phyloP scores from a whole-genome alignment of 192 early-diverging fungal genomes.

The Backusella luteola region DNA sequence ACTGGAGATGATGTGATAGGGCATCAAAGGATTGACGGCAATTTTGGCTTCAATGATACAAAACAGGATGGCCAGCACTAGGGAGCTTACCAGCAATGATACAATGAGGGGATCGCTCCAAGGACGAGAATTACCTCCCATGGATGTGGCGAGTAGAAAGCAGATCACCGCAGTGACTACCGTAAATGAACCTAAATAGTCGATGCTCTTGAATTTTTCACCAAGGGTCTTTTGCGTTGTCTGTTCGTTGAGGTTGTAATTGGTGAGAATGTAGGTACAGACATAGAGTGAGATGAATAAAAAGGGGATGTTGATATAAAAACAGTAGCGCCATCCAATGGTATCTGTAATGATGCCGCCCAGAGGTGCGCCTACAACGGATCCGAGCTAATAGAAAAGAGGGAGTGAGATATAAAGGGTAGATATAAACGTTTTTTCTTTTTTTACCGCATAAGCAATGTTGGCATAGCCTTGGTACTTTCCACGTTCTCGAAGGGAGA shows the following conservation, averaged over 20 bases:
- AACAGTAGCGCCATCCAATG: conserved; percentile 59
- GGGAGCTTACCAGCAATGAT: conserved; percentile 30
- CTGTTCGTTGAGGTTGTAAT: conserved; percentile 33
- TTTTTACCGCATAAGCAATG: conserved; percentile 27
- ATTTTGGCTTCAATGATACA: conserved; percentile 54
- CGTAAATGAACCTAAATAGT: conserved; percentile 46
- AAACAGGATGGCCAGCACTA: conserved; percentile 35
- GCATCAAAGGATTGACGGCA: conserved; percentile 64
- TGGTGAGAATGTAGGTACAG: conserved; percentile 40
- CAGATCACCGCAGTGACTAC: conserved; percentile 37
- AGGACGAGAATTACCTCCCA: conserved; percentile 52
- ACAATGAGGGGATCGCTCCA: conserved; percentile 52
- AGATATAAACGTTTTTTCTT: too few relatives aligned
- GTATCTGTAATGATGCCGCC: conserved; percentile 56
- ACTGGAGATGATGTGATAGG: conserved; percentile 53
- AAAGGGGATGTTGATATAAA: conserved; percentile 78
- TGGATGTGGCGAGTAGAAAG: conserved; percentile 49
- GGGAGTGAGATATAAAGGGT: neutral
- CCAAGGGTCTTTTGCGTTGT: neutral
- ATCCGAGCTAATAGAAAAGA: conserved; percentile 28
- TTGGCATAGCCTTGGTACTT: conserved; percentile 42
- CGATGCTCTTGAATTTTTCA: conserved; percentile 49
- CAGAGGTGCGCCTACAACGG: conserved; percentile 69
- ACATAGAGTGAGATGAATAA: conserved; percentile 46
- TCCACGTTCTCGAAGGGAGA: conserved; percentile 65